Evolutionary conservation across 495 filamentous ascomycete species (phyloP), one percentile per base, ranked within the genome.

Genomic region (Cercophora scortea): DNA sequence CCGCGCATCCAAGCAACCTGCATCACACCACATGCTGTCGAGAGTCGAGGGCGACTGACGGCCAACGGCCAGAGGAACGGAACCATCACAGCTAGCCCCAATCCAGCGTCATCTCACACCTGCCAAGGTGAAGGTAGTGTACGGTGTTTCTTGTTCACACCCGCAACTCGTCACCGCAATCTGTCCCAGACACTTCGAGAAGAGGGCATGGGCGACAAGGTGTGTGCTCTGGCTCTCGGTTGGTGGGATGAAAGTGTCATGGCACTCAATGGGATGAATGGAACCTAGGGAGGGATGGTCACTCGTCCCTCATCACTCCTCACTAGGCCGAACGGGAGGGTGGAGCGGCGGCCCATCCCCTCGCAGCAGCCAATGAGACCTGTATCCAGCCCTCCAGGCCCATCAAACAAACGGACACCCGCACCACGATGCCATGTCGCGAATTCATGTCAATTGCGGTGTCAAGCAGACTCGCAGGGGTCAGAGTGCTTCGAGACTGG

Each of bases 371-470:
- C 72, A 75, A 75, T 73, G 60, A 60, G 54, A 62, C 45, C 40
- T 50, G 54, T 47, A 60, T 66, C 69, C 72, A 75, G 69, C 72
- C 72, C 72, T 71, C 68, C 66, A 51, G 50, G 15, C 16, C 34
- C 19, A 40, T n/a, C 47, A 17, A 18, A 19, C 8, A n/a, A 48
- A 39, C 47, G 47, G 51, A 47, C 47, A 48, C 39, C 46, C 52
- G 49, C 52, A 54, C 46, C 45, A 12, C 44, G 11, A 33, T n/a
- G 36, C 13, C 13, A 25, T 25, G 42, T 44, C 16, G 17, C 42
- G 42, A 19, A 9, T 45, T 32, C 43, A 45, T 18, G 43, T 45
- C 43, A 52, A 45, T 44, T 32, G 42, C 42, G 55, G 52, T 53
- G 52, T 49, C 45, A 50, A 40, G 52, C 19, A 33, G 25, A 19